Percentiles rank a stretch among this genome's conserved stretches.
Conservation (phyloP, 345 rosid genomes). For the Eucalyptus cladocalyx region DNA sequence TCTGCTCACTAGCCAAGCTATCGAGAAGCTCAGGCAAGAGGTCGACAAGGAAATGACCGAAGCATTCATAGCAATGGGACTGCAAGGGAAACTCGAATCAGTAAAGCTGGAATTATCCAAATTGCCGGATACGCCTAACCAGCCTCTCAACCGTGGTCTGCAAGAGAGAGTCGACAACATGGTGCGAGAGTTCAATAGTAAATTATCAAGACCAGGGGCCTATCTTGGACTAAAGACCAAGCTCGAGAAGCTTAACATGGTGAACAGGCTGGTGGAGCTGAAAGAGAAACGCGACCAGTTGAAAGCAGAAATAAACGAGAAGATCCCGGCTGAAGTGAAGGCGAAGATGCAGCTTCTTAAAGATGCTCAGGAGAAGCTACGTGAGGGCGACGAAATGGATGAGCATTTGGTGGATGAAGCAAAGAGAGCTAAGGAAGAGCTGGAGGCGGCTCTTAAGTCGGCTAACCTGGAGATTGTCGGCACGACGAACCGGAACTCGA, state of each 20-base stretch:
- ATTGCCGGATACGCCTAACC: constrained; percentile 9
- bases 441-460: neutral
- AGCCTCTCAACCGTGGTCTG: constrained; percentile 19
- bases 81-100: constrained; percentile 9
- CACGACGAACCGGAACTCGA: neutral
- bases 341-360: neutral
- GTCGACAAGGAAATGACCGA: constrained; percentile 36
- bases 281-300: constrained; percentile 43
- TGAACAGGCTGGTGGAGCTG: constrained; percentile 25
- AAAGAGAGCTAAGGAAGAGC: constrained; percentile 11
- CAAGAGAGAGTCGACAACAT: neutral
- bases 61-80: constrained; percentile 41
- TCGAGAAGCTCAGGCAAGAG: constrained; percentile 24
- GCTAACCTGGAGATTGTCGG: neutral
- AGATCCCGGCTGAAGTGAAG: neutral
- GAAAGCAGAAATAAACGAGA: constrained; percentile 11
- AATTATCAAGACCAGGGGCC: neutral
- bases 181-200: neutral
- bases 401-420: neutral
- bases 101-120: neutral
- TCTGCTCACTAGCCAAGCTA: neutral
- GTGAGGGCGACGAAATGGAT: neutral
- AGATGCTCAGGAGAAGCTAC: neutral
- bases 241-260: constrained; percentile 54
- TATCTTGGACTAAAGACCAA: constrained; percentile 30